Percentiles rank a stretch among this genome's conserved stretches.
Evolutionary conservation across 139 green algal genomes (phyloP).

Genomic region (Ettlia oleoabundans): DNA sequence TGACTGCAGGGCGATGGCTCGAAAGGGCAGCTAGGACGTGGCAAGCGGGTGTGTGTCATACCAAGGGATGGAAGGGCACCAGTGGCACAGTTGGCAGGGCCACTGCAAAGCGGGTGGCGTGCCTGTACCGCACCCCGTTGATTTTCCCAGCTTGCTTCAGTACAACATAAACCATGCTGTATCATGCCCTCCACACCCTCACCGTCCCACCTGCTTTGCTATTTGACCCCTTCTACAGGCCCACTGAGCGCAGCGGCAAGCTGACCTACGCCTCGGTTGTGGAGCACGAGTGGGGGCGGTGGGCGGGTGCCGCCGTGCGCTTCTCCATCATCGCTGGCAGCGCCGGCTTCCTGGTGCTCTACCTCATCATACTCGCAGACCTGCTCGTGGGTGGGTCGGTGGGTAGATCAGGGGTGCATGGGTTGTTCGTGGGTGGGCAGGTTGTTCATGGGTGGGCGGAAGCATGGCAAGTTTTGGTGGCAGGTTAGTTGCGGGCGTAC

Average conservation of each 20-base stretch:
- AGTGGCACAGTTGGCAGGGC: too few relatives aligned
- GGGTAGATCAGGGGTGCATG: background rate
- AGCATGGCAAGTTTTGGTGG: background rate
- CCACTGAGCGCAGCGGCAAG: constrained; percentile 18
- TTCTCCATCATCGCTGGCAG: constrained; percentile 1
- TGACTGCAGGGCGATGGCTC: too few relatives aligned
- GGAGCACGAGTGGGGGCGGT: constrained; percentile 22
- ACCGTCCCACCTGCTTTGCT: too few relatives aligned
- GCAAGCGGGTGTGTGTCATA: too few relatives aligned
- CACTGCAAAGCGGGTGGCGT: background rate
- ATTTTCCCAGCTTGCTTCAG: background rate
- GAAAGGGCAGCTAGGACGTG: too few relatives aligned
- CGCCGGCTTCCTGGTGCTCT: constrained; percentile 32
- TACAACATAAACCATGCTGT: constrained; percentile 26
- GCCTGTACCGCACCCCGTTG: background rate
- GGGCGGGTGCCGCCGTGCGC: constrained; percentile 36
- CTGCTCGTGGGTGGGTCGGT: constrained; percentile 31
- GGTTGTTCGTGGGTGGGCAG: background rate
- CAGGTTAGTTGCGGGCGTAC: background rate
- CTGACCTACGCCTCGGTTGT: constrained; percentile 30
- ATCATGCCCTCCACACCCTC: background rate
- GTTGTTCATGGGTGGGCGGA: background rate
- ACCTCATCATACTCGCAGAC: constrained; percentile 26
- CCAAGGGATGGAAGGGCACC: too few relatives aligned
- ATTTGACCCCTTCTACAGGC: background rate